Percentiles rank a stretch among this genome's conserved stretches.
These are phyloP conservation scores for Silene noctiflora DNA, from an alignment of 179 eudicot species.

Conservation along the genomic window DNA sequence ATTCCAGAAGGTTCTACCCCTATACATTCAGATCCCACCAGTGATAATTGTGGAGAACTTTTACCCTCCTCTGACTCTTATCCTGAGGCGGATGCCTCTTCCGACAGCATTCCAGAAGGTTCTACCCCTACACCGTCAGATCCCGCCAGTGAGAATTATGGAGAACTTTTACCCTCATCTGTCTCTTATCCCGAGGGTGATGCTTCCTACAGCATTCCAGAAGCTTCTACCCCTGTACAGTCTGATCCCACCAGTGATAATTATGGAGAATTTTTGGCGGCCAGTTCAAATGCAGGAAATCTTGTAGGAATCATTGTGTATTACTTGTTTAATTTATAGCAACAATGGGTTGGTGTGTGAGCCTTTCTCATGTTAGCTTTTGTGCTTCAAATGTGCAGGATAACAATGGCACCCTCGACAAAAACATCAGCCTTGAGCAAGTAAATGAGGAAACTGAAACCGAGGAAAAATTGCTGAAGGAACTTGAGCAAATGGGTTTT, in stretches of 20 bases:
- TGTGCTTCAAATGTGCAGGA: background rate
- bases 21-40: conserved; percentile 11
- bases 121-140: conserved; percentile 7
- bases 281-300: background rate
- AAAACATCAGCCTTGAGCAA: conserved; percentile 6
- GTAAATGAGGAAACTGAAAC: background rate
- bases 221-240: conserved; percentile 13
- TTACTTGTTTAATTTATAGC: background rate
- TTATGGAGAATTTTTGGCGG: conserved; percentile 16
- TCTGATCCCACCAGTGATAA: conserved; percentile 10
- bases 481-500: conserved; percentile 75
- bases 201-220: background rate
- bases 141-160: conserved; percentile 17
- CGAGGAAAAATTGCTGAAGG: conserved; percentile 54
- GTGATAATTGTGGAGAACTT: conserved; percentile 16
- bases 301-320: background rate
- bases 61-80: conserved; percentile 10
- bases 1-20: conserved; percentile 14
- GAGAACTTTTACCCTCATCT: conserved; percentile 19
- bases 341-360: background rate
- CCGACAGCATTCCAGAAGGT: background rate
- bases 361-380: background rate
- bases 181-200: conserved; percentile 4
- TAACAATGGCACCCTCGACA: background rate
- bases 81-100: conserved; percentile 8